Conservation (phyloP, 106 monocot genomes). For the Hemerocallis citrina region DNA sequence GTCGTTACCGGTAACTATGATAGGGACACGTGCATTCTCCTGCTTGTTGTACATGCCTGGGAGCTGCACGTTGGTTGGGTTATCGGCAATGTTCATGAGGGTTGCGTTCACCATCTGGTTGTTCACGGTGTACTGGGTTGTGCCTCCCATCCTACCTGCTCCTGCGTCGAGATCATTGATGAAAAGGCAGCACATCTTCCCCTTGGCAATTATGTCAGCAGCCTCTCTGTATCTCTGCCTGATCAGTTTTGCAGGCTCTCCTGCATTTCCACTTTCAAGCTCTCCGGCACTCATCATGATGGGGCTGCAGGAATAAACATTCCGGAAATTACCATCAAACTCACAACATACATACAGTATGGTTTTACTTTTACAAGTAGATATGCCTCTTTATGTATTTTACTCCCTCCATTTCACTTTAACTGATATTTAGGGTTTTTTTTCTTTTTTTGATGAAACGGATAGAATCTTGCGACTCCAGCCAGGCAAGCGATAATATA, state of each 20-base stretch:
- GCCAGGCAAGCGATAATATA: too few relatives aligned
- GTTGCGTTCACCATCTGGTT: conserved; percentile 99
- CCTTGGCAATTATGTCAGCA: conserved; percentile 73
- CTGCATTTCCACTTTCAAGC: conserved; percentile 53
- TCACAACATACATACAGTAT: too few relatives aligned
- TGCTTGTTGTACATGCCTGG: conserved; percentile 98
- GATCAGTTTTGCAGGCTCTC: conserved; percentile 86
- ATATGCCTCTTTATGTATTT: too few relatives aligned
- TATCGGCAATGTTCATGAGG: conserved; percentile 95
- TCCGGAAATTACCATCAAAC: too few relatives aligned
- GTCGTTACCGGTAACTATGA: conserved; percentile 92
- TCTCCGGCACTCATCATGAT: not conserved
- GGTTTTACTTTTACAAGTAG: too few relatives aligned
- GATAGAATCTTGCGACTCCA: too few relatives aligned
- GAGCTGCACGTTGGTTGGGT: conserved; percentile 86
- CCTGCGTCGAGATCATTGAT: conserved; percentile 97
- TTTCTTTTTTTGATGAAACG: too few relatives aligned
- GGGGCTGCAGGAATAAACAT: too few relatives aligned
- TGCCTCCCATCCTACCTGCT: conserved; percentile 75
- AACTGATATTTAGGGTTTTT: too few relatives aligned
- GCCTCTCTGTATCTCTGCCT: conserved; percentile 90
- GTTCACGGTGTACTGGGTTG: conserved; percentile 94
- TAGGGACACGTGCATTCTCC: conserved; percentile 77
- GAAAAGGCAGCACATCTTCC: conserved; percentile 87
- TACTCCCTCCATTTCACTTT: too few relatives aligned